Percentiles rank a stretch among this genome's conserved stretches.
These are phyloP conservation scores for Cucurbitaria berberidis DNA, from an alignment of 2,329 filamentous ascomycete species.

Conservation along the genomic window DNA sequence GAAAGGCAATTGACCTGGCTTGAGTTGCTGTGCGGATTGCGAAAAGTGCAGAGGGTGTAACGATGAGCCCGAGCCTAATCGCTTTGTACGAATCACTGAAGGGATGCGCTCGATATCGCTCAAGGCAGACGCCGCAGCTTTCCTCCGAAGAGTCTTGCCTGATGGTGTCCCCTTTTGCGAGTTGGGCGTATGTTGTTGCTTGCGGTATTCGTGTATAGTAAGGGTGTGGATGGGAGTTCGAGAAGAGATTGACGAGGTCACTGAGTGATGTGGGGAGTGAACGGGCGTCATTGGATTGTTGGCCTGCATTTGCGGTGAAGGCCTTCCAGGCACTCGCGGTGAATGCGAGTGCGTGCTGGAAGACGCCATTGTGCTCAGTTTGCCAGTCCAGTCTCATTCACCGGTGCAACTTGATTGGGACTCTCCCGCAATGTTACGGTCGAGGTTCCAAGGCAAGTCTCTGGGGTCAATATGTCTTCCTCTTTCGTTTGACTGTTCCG, in stretches of 20 bases:
- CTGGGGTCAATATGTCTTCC: slow-evolving; percentile 4
- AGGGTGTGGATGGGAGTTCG: slow-evolving; percentile 43
- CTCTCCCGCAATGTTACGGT: neutral
- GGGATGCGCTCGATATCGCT: slow-evolving; percentile 40
- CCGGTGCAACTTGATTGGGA: neutral
- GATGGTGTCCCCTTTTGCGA: slow-evolving; percentile 33
- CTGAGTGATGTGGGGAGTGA: slow-evolving; percentile 47
- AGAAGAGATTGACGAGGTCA: slow-evolving; percentile 40
- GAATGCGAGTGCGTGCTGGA: slow-evolving; percentile 28
- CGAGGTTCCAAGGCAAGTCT: neutral
- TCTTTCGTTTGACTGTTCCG: slow-evolving; percentile 14
- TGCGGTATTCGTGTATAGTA: slow-evolving; percentile 50
- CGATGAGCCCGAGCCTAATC: slow-evolving; percentile 18
- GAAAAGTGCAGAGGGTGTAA: slow-evolving; percentile 35
- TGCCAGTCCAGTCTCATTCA: slow-evolving; percentile 1
- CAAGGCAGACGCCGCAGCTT: slow-evolving; percentile 43
- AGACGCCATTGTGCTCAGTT: slow-evolving; percentile 26
- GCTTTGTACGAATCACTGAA: slow-evolving; percentile 16
- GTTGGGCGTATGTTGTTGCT: slow-evolving; percentile 45
- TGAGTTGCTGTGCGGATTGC: slow-evolving; percentile 38
- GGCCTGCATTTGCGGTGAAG: slow-evolving; percentile 25
- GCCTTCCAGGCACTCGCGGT: slow-evolving; percentile 22
- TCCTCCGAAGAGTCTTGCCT: slow-evolving; percentile 46
- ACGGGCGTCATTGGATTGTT: slow-evolving; percentile 40
- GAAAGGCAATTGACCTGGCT: slow-evolving; percentile 20